phyloP scores from a whole-genome alignment of 768 basidiomycete species.

The Mrakia hoshinonis region DNA sequence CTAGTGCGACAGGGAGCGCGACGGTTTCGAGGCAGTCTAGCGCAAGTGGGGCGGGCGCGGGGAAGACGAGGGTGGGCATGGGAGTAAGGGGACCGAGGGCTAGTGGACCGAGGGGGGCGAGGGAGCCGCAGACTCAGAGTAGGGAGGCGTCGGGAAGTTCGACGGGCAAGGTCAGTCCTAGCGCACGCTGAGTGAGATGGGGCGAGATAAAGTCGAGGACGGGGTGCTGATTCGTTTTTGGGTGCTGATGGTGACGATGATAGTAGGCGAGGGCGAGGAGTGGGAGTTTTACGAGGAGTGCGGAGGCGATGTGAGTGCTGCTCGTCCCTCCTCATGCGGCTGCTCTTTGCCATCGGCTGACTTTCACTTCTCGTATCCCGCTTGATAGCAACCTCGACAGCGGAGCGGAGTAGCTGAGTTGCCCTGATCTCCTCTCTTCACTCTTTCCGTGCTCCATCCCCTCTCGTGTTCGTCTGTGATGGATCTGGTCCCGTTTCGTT shows the following conservation, averaged over 20 bases:
- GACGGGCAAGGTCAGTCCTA: not conserved
- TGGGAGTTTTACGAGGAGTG: not conserved
- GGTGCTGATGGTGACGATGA: not conserved
- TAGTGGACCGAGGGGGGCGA: constrained; percentile 15
- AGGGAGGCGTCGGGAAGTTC: too few species aligned
- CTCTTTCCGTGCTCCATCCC: too few species aligned
- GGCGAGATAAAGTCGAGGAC: not conserved
- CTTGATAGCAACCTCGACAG: too few species aligned
- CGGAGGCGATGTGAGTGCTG: not conserved
- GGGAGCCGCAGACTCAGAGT: too few species aligned
- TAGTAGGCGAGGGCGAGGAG: not conserved
- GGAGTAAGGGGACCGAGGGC: constrained; percentile 12
- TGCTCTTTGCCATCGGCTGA: too few species aligned
- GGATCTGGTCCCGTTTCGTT: too few species aligned
- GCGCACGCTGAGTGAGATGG: not conserved
- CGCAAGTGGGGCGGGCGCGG: not conserved
- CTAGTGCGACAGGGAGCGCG: too few species aligned
- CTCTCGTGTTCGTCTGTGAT: too few species aligned
- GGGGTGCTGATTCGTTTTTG: not conserved
- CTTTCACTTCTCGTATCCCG: too few species aligned
- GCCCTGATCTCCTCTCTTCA: too few species aligned
- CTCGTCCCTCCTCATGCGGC: too few species aligned
- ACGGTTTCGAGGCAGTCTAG: not conserved
- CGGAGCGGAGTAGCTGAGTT: too few species aligned
- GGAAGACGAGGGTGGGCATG: not conserved